Conservation (phyloP, 352 stramenopile species). For the Phytophthora brassicae region DNA sequence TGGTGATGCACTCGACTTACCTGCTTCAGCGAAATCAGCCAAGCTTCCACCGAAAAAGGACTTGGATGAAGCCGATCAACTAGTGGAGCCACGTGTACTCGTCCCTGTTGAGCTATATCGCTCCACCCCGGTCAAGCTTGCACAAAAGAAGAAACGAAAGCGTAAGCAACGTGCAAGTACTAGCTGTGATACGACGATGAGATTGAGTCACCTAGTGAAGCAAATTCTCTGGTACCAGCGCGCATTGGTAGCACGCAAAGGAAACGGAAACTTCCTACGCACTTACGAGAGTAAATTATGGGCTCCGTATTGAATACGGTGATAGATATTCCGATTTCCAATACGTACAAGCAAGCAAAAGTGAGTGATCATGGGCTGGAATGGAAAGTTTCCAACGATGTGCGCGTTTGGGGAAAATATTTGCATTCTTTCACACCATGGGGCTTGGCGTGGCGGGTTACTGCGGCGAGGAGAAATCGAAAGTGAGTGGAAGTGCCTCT, state of each 20-base stretch:
- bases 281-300: constrained; percentile 7
- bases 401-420: no score
- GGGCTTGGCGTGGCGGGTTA: no score
- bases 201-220: neutral
- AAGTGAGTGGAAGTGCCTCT: no score
- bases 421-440: no score
- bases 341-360: constrained; percentile 9
- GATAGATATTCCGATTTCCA: neutral
- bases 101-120: neutral
- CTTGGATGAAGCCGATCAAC: neutral
- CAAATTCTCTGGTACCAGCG: neutral
- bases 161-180: neutral
- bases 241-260: neutral
- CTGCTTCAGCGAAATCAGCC: neutral
- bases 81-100: neutral
- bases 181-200: neutral
- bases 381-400: neutral
- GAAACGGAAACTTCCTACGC: neutral
- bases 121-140: neutral
- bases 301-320: constrained; percentile 8
- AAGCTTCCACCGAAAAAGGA: neutral
- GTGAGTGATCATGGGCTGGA: neutral
- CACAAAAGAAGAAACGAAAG: neutral
- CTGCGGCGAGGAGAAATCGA: no score
- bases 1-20: neutral